Base-by-base conservation (phyloP, 352 stramenopile species). In the Phytophthora litchii region DNA sequence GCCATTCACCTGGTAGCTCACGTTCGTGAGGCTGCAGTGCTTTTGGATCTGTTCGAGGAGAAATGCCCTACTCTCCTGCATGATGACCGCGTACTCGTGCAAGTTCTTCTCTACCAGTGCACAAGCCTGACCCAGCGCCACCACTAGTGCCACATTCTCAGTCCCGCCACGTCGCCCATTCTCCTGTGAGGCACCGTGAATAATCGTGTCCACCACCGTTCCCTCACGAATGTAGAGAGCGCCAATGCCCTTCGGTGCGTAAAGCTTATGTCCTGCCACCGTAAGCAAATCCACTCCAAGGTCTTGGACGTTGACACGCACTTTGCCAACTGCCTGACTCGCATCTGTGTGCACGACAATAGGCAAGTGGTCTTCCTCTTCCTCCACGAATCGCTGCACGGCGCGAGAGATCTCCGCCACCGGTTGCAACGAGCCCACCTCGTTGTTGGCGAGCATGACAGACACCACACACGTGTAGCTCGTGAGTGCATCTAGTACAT, bases 401-500 rank as follows among this genome's bases (percentile, higher is more conserved):
- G 67, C 69, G 21, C 64, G 49, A 4, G 83, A 78, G 41, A 99
- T 96, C 40, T 96, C 80, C 0, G 78, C 77, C 16, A 99, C 88
- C 3, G 96, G 96, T 72, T 99, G 94, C 20, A 99, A 70, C 21
- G 95, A 94, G 29, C 96, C 96, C 25, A 98, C 90, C 80, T 99
- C 97, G 69, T 99, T 99, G 69, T 99, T 99, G n/a, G 96, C 96
- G 16, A 98, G 84, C 96, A 99, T 99, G 43, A 99, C 63, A 1
- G 96, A 98, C 21, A 99, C 88, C 12, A 99, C 70, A 17, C 90
- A 90, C 12, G 96, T 99, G 56, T 96, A 67, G 0, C 71, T 35
- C 32, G 63, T 83, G 32, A 99, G 75, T 0, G 93, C 89, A 9
- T 70, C 65, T 0, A 96, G 67, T 7, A 98, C 80, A 60, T 96